Percentiles rank a stretch among this genome's conserved stretches.
These are phyloP conservation scores for Starmerella roubikii DNA, from an alignment of 805 yeast species.

Conservation along the genomic window DNA sequence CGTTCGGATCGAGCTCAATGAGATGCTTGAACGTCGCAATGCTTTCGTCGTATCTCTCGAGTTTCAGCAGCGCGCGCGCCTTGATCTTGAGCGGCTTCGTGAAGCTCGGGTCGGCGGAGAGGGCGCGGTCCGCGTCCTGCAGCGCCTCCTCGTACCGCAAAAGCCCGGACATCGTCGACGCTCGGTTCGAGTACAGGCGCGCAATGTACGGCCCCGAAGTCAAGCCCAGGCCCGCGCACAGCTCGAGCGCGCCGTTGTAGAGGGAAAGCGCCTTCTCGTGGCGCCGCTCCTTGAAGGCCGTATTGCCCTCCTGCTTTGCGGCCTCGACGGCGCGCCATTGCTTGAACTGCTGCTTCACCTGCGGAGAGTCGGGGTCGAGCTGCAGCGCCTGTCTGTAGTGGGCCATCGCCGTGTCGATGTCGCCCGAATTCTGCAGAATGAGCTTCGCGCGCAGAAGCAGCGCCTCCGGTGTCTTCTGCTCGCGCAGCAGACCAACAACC, in stretches of 20 bases:
- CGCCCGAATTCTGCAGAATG: constrained; percentile 29
- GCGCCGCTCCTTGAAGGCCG: constrained; percentile 50
- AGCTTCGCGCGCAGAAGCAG: constrained; percentile 28
- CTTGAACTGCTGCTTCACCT: constrained; percentile 26
- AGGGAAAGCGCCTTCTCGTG: constrained; percentile 50
- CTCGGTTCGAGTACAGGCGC: constrained; percentile 64
- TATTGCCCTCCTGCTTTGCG: constrained; percentile 46
- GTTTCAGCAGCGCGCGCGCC: constrained; percentile 29
- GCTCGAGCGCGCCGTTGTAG: constrained; percentile 62
- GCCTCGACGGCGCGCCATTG: constrained; percentile 26
- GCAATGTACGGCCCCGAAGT: constrained; percentile 4
- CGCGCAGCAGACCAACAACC: constrained; percentile 28
- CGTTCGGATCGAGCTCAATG: constrained; percentile 27
- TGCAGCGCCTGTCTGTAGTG: constrained; percentile 31
- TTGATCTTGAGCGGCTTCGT: constrained; percentile 41
- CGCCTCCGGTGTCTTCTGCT: constrained; percentile 29
- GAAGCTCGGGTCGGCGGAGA: constrained; percentile 53
- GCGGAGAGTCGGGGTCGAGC: constrained; percentile 30
- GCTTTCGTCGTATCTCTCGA: constrained; percentile 31
- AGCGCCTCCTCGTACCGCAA: constrained; percentile 72
- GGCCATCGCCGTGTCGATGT: constrained; percentile 26
- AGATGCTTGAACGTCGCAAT: constrained; percentile 28
- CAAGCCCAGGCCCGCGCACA: constrained; percentile 33
- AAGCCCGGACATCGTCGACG: constrained; percentile 67
- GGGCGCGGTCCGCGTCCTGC: constrained; percentile 55